phyloP scores from a whole-genome alignment of 345 rosid species.

The Gossypium stocksii region DNA sequence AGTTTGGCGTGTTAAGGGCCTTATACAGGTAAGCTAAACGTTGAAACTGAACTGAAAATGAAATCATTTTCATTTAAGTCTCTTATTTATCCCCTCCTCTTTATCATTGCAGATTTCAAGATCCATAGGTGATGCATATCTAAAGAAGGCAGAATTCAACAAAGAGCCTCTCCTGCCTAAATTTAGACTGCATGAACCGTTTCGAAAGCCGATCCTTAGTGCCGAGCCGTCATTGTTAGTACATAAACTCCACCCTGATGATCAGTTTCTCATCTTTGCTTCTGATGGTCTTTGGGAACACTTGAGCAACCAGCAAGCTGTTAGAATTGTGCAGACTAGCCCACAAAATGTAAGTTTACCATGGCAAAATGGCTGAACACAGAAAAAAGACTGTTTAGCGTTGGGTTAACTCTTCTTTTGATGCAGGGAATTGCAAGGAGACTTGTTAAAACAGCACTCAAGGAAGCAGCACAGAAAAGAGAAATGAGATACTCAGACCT shows the following conservation, averaged over 20 bases:
- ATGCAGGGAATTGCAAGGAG: slow-evolving; percentile 70
- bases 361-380: neutral
- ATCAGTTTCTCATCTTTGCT: slow-evolving; percentile 70
- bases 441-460: slow-evolving; percentile 57
- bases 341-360: slow-evolving; percentile 51
- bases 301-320: slow-evolving; percentile 63
- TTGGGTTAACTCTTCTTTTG: neutral
- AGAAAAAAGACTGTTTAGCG: neutral
- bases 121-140: slow-evolving; percentile 84
- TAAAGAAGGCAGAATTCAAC: slow-evolving; percentile 74
- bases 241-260: slow-evolving; percentile 51
- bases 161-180: slow-evolving; percentile 60
- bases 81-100: neutral
- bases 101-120: slow-evolving; percentile 52
- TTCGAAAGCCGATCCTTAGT: slow-evolving; percentile 60
- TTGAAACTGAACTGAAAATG: neutral
- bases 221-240: slow-evolving; percentile 60
- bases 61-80: neutral
- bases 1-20: slow-evolving; percentile 81
- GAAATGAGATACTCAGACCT: slow-evolving; percentile 78
- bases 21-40: slow-evolving; percentile 50
- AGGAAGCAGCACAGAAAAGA: slow-evolving; percentile 77
- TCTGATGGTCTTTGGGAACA: slow-evolving; percentile 97
- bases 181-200: slow-evolving; percentile 48
- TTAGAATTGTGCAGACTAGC: slow-evolving; percentile 43